Base-by-base conservation (phyloP, 2,329 filamentous ascomycete genomes). In the Chaetothyriales sp. region DNA sequence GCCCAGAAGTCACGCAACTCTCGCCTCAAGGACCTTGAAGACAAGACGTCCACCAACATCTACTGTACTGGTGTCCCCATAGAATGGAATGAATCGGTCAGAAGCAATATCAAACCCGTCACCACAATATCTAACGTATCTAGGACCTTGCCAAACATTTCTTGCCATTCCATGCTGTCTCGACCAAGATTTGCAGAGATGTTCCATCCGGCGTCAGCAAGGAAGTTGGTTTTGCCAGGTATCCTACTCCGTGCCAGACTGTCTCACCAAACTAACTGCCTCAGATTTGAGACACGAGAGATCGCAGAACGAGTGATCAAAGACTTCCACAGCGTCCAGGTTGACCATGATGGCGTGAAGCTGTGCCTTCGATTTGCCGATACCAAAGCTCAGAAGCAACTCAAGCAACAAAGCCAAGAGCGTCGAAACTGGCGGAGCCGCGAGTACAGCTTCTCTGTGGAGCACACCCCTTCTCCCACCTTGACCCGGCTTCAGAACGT, bases 1-100 rank as follows among this genome's bases (percentile, higher is more conserved):
- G 92, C 93, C 60, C 80, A 89, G 84, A 92, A 96, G 73, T 96
- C 90, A 18, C 95, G 96, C 72, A 98, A 98, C 68, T 89, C 89
- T 59, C 88, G 93, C 60, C 84, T 98, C 61, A 96, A 98, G 76
- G 90, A 92, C 45, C 86, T 96, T 63, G 84, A 89, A 51, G 90
- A 98, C 63, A 85, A 84, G 49, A 64, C 69, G 43, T 96, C 93
- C 46, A 96, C 92, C 57, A 98, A 98, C 65, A 78, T 98, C 56
- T 98, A 98, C 68, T 89, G 96, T 56, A 98, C 93, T 25, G 98
- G 96, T 68, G 78, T 98, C 44, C 92, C 92, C 36, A 89, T 90
- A 69, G 80, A 82, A 56, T 81, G 94, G 76, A 94, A 86, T 49
- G 93, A 98, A 73, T 81, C 86, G 60, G 88, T 90, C 68, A 65